Evolutionary conservation across 192 early-diverging fungal species (phyloP).

Genomic region (Backusella westeae): DNA sequence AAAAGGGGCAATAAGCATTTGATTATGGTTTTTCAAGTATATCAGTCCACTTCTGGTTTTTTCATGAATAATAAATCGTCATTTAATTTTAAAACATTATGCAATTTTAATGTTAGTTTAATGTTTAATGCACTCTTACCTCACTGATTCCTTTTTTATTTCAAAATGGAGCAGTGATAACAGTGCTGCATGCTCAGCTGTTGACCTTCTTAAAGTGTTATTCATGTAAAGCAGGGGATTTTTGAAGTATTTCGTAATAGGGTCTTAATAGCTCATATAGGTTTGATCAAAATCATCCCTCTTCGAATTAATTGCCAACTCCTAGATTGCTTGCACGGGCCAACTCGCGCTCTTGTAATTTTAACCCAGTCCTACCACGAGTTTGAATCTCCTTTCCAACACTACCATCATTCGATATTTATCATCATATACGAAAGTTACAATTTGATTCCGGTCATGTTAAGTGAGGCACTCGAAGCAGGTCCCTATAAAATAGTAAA

Average conservation of each 20-base stretch:
- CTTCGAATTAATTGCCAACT: slow-evolving; percentile 83
- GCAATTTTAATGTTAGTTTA: neutral
- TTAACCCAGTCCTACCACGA: slow-evolving; percentile 70
- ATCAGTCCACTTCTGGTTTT: neutral
- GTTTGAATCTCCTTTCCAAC: slow-evolving; percentile 74
- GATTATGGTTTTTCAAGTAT: slow-evolving; percentile 46
- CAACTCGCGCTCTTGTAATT: slow-evolving; percentile 80
- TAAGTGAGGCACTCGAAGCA: slow-evolving; percentile 70
- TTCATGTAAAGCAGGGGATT: slow-evolving; percentile 51
- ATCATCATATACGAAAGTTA: slow-evolving; percentile 62
- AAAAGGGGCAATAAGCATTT: too few species aligned
- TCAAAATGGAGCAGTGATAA: slow-evolving; percentile 81
- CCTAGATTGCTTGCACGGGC: slow-evolving; percentile 69
- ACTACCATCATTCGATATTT: slow-evolving; percentile 64
- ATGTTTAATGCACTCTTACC: slow-evolving; percentile 18
- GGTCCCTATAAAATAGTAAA: slow-evolving; percentile 71
- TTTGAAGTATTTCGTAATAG: slow-evolving; percentile 40
- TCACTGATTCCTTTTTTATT: slow-evolving; percentile 79
- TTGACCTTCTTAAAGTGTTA: slow-evolving; percentile 71
- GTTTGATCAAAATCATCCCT: slow-evolving; percentile 95
- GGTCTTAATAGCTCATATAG: slow-evolving; percentile 95
- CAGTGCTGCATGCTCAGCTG: slow-evolving; percentile 82
- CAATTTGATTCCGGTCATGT: slow-evolving; percentile 42
- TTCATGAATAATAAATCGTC: neutral
- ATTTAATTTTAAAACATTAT: neutral